Percentiles rank a stretch among this genome's conserved stretches.
phyloP scores from a whole-genome alignment of 192 early-diverging fungal genomes.

The Glomus cerebriforme region DNA sequence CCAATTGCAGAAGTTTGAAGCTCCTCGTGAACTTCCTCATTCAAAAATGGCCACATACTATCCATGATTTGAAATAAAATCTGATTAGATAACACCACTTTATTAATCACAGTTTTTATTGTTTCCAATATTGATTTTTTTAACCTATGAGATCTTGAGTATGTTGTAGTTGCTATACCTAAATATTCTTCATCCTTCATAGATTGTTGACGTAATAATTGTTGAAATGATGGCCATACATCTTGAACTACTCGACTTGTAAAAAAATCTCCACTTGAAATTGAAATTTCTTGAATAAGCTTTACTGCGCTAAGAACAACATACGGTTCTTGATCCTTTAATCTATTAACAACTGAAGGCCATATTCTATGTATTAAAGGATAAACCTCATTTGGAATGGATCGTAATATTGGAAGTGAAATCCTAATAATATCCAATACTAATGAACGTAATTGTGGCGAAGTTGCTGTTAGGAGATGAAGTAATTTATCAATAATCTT shows the following conservation, averaged over 20 bases:
- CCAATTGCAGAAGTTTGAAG: conserved; percentile 5
- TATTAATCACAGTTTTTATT: background rate
- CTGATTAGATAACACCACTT: background rate
- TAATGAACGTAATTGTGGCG: conserved; percentile 45
- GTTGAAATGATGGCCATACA: conserved; percentile 46
- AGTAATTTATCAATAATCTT: conserved; percentile 51
- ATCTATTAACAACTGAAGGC: conserved; percentile 48
- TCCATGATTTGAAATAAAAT: conserved; percentile 24
- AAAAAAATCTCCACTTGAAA: conserved; percentile 43
- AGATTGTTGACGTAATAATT: conserved; percentile 26
- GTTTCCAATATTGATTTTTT: conserved; percentile 19
- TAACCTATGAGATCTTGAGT: conserved; percentile 6
- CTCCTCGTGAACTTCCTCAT: conserved; percentile 10
- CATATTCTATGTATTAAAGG: conserved; percentile 52
- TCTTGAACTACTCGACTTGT: conserved; percentile 38
- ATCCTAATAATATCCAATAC: conserved; percentile 43
- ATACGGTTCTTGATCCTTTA: conserved; percentile 40
- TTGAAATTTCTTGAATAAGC: conserved; percentile 41
- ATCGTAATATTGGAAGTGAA: conserved; percentile 42
- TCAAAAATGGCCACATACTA: conserved; percentile 10
- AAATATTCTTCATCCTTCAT: conserved; percentile 12
- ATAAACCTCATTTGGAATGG: conserved; percentile 44
- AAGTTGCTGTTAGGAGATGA: conserved; percentile 53
- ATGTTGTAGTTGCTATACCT: background rate
- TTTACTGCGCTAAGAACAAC: conserved; percentile 40